A percentile compares a stretch with the other conserved stretches of the same genome.
These are phyloP conservation scores for Rhodotorula sp. DNA, from an alignment of 1,284 basidiomycete species.

Conservation along the genomic window DNA sequence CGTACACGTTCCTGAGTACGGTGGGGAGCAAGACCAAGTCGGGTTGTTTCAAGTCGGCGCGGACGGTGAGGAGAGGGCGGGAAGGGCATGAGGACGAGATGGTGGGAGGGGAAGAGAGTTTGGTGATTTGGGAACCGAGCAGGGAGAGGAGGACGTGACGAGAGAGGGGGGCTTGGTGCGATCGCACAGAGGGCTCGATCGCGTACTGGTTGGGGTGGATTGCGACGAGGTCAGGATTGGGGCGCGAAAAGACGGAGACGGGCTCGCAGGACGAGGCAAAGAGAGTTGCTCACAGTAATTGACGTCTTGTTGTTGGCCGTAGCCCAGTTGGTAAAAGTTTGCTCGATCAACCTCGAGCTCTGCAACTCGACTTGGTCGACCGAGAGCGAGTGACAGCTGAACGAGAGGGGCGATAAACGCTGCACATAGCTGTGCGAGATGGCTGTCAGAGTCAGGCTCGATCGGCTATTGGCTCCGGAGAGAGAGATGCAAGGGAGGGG, in stretches of 20 bases:
- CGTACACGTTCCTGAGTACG: slow-evolving; percentile 33
- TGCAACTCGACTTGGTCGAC: slow-evolving; percentile 23
- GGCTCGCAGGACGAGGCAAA: background rate
- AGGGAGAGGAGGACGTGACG: slow-evolving; percentile 26
- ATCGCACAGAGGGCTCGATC: slow-evolving; percentile 38
- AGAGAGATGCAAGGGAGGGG: background rate
- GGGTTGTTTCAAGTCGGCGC: slow-evolving; percentile 34
- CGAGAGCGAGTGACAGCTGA: slow-evolving; percentile 29
- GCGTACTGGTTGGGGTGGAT: slow-evolving; percentile 14
- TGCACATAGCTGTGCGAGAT: slow-evolving; percentile 15
- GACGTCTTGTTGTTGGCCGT: slow-evolving; percentile 15
- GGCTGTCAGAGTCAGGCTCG: too few relatives aligned
- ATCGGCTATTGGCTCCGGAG: background rate
- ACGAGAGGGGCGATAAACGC: slow-evolving; percentile 22
- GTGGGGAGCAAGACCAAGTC: slow-evolving; percentile 37
- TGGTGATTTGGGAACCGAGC: slow-evolving; percentile 18
- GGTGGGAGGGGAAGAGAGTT: slow-evolving; percentile 20
- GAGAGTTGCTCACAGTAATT: slow-evolving; percentile 17
- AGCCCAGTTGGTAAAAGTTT: slow-evolving; percentile 21
- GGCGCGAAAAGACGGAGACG: background rate
- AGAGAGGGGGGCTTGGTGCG: slow-evolving; percentile 30
- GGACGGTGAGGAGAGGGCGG: slow-evolving; percentile 15
- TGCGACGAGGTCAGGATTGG: background rate
- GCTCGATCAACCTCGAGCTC: slow-evolving; percentile 17
- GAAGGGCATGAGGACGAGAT: slow-evolving; percentile 16